Base-by-base conservation (phyloP, 2,329 filamentous ascomycete genomes). In the Beauveria medogensis region DNA sequence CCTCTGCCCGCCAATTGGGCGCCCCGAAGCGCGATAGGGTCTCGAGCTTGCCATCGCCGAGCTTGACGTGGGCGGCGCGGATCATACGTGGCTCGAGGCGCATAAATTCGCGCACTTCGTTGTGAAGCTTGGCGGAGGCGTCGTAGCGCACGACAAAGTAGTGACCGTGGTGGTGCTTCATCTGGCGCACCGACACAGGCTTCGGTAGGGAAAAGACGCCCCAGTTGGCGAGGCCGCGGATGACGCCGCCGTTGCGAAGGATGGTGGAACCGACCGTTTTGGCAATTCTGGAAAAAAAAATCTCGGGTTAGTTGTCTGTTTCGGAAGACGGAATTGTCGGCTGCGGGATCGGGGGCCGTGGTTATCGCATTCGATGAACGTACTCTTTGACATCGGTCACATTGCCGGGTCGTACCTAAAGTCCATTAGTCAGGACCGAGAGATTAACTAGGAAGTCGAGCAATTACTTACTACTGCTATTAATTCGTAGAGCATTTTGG, bases 91-190 rank as follows among this genome's bases (percentile, higher is more conserved):
- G 93, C 77, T 99, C 94, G 67, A 96, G 80, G 55, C 85, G 83
- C 66, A 99, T 81, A 20, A 90, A 93, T 63, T 82, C 82, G 64
- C 88, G 83, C 46, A 99, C 83, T 48, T 86, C 80, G 66, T 89
- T 78, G 75, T 97, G 93, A 8, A 90, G 87, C 55, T 79, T 74
- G 8, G 86, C 78, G 63, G 87, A 89, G 61, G 88, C 79, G 74
- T 99, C 94, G 80, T 96, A 99, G 68, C 94, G 90, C 89, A 99
- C 90, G 71, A 96, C 89, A 75, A 99, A 99, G 82, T 99, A 96
- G 79, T 97, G 92, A 60, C 94, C 94, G 67, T 86, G 83, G 65
- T 84, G 84, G 82, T 97, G 89, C 66, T 86, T 86, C 68, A 89
- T 86, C 77, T 97, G 92, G 75, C 95, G 88, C 71, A 88, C 88